These are phyloP conservation scores for Hymenoscyphus repandus DNA, from an alignment of 2,329 filamentous ascomycete genomes.

Conservation along the genomic window DNA sequence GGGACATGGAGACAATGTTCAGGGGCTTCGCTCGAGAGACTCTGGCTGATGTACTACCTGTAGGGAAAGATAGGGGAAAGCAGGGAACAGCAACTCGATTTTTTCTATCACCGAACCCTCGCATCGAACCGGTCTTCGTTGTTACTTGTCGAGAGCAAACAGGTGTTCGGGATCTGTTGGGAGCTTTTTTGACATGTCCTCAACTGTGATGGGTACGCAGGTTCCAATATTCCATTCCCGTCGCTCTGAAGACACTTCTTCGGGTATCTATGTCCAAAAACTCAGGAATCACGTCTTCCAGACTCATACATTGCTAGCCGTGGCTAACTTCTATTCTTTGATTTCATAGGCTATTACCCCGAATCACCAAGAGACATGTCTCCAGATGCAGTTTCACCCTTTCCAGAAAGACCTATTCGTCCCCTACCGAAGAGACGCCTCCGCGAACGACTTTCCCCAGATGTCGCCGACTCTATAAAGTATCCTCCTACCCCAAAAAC, in stretches of 20 bases:
- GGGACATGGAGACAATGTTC: neutral
- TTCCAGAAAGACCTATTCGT: slow-evolving; percentile 86
- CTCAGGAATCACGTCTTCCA: neutral
- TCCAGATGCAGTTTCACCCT: slow-evolving; percentile 73
- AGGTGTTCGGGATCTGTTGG: slow-evolving; percentile 5
- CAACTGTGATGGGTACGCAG: slow-evolving; percentile 39
- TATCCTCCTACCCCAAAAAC: slow-evolving; percentile 74
- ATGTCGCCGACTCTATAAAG: slow-evolving; percentile 74
- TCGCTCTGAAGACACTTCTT: slow-evolving; percentile 5
- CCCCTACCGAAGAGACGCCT: slow-evolving; percentile 86
- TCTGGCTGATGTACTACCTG: slow-evolving; percentile 21
- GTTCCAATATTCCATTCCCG: slow-evolving; percentile 6
- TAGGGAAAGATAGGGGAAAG: slow-evolving; percentile 22
- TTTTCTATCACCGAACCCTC: slow-evolving; percentile 3
- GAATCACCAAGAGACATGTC: slow-evolving; percentile 47
- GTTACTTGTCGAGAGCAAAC: slow-evolving; percentile 5
- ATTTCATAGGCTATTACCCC: slow-evolving; percentile 26
- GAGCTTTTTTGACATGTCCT: slow-evolving; percentile 18
- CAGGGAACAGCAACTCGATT: slow-evolving; percentile 13
- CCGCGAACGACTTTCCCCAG: slow-evolving; percentile 79
- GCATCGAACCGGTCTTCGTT: neutral
- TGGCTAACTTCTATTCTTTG: slow-evolving; percentile 14
- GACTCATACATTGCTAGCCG: neutral
- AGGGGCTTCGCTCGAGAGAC: slow-evolving; percentile 3
- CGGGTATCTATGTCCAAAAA: neutral